phyloP scores from a whole-genome alignment of 73 alveolate genomes.

The Uronychia setigera region DNA sequence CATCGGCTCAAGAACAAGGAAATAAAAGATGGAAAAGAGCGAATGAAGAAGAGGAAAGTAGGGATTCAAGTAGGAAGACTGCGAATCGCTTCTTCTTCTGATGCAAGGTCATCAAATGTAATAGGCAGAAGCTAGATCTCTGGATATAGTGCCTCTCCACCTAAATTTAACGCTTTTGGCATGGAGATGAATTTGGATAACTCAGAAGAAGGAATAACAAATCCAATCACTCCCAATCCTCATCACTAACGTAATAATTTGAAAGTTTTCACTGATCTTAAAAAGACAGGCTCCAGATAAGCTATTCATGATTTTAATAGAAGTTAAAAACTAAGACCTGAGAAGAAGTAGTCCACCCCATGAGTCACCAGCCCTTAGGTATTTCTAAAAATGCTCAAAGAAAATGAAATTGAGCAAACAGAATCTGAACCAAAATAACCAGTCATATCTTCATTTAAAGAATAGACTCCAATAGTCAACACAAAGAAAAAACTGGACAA shows the following conservation, averaged over 20 bases:
- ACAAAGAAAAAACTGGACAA: not conserved
- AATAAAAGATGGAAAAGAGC: too few species aligned
- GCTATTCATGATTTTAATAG: too few species aligned
- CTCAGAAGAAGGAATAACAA: not conserved
- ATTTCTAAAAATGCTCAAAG: not conserved
- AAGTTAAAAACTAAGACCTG: too few species aligned
- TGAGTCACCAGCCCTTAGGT: not conserved
- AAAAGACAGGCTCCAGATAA: not conserved
- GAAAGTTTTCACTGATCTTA: not conserved
- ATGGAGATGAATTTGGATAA: not conserved
- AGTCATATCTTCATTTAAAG: not conserved
- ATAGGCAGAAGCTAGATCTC: too few species aligned
- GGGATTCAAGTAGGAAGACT: too few species aligned
- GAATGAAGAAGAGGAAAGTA: too few species aligned
- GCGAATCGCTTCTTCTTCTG: too few species aligned
- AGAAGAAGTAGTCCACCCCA: not conserved
- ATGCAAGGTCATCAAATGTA: too few species aligned
- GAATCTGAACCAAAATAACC: not conserved
- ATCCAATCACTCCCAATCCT: too few species aligned
- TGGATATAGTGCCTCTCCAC: too few species aligned
- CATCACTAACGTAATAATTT: not conserved
- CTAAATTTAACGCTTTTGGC: not conserved
- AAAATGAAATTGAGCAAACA: not conserved
- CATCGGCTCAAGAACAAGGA: too few species aligned
- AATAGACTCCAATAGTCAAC: not conserved